Evolutionary conservation across 2,329 filamentous ascomycete genomes (phyloP).

Genomic region (Ascocoryne sarcoides): DNA sequence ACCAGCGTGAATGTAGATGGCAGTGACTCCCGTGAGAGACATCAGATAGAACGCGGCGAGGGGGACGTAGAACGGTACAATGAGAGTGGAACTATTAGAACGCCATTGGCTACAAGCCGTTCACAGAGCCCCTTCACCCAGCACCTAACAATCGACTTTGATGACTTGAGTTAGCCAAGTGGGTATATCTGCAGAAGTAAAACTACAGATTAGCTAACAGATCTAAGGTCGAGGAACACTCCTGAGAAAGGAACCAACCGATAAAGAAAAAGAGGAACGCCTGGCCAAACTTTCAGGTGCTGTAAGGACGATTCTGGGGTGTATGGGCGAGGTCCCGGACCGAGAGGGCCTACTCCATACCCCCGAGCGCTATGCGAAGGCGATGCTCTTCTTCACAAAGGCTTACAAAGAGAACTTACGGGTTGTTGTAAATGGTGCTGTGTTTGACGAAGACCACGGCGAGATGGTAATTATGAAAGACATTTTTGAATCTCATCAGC

Average conservation of each 20-base stretch:
- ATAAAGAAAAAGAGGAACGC: constrained; percentile 38
- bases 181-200: constrained; percentile 7
- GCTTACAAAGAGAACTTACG: constrained; percentile 88
- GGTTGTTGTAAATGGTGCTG: constrained; percentile 80
- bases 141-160: constrained; percentile 7
- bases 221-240: constrained; percentile 50
- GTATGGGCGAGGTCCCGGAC: constrained; percentile 55
- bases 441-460: constrained; percentile 91
- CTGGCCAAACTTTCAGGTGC: constrained; percentile 49
- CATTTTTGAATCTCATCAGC: constrained; percentile 52
- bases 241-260: constrained; percentile 44
- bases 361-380: constrained; percentile 81
- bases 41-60: constrained; percentile 1
- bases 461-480: constrained; percentile 95
- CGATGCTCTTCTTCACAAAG: constrained; percentile 87
- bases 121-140: constrained; percentile 6
- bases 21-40: constrained; percentile 1
- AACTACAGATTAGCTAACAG: constrained; percentile 7
- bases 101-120: constrained; percentile 3
- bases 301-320: constrained; percentile 55
- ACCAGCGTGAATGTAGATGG: constrained; percentile 3
- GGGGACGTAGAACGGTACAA: constrained; percentile 6
- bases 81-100: constrained; percentile 1
- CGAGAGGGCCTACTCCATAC: constrained; percentile 54
- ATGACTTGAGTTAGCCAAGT: constrained; percentile 13